These are phyloP conservation scores for Dothideomycetes sp. DNA, from an alignment of 2,329 filamentous ascomycete genomes.

Conservation along the genomic window DNA sequence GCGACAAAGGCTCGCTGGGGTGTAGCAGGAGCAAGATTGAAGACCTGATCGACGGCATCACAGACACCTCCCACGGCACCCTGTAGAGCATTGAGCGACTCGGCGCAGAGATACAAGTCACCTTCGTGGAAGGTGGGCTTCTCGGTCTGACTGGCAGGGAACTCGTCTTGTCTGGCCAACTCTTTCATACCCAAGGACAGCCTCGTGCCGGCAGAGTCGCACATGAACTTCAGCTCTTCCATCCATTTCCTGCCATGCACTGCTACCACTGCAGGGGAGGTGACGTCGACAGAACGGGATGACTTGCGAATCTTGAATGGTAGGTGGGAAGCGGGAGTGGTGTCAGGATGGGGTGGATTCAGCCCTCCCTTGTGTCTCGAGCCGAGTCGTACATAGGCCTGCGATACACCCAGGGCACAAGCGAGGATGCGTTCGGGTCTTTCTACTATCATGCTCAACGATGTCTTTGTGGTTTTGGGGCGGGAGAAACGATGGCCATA, in stretches of 20 bases:
- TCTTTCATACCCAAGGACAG: slow-evolving; percentile 70
- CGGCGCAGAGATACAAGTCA: slow-evolving; percentile 80
- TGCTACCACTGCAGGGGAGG: slow-evolving; percentile 69
- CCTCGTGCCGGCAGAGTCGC: slow-evolving; percentile 65
- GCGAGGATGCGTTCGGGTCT: slow-evolving; percentile 85
- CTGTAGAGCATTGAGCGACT: slow-evolving; percentile 79
- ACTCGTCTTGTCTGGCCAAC: slow-evolving; percentile 43
- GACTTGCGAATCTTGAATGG: slow-evolving; percentile 85
- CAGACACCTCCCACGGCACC: slow-evolving; percentile 86
- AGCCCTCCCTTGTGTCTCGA: slow-evolving; percentile 63
- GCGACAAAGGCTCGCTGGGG: slow-evolving; percentile 67
- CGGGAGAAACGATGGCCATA: slow-evolving; percentile 89
- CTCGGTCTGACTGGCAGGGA: slow-evolving; percentile 33
- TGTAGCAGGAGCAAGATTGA: slow-evolving; percentile 35
- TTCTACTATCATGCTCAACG: slow-evolving; percentile 77
- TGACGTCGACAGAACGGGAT: slow-evolving; percentile 56
- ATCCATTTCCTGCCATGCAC: slow-evolving; percentile 92
- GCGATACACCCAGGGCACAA: slow-evolving; percentile 66
- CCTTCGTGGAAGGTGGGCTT: slow-evolving; percentile 68
- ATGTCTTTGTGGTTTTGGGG: slow-evolving; percentile 61
- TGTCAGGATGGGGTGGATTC: slow-evolving; percentile 54
- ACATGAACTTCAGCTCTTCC: slow-evolving; percentile 80
- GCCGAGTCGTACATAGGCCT: slow-evolving; percentile 84
- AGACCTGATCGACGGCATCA: slow-evolving; percentile 82
- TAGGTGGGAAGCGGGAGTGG: slow-evolving; percentile 44